These are phyloP conservation scores for Termitomyces sp. DNA, from an alignment of 768 basidiomycete genomes.

Conservation along the genomic window DNA sequence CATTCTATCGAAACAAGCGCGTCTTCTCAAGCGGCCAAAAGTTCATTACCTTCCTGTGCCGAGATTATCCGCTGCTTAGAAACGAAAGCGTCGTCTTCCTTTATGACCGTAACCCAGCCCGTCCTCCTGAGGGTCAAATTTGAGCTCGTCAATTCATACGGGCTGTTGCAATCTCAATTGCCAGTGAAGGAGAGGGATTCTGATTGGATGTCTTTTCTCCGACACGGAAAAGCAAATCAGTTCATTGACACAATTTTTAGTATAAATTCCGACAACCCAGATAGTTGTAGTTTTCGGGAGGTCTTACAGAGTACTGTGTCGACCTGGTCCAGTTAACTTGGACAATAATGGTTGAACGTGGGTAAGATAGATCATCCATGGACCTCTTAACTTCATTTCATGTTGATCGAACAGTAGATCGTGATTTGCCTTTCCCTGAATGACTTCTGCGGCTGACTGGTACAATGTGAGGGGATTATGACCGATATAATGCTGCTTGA, in stretches of 20 bases:
- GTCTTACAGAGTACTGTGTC: constrained; percentile 5
- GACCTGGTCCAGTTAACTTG: neutral
- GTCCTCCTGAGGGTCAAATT: constrained; percentile 28
- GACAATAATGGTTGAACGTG: too few species aligned
- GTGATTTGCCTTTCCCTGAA: too few species aligned
- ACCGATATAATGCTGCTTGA: constrained; percentile 44
- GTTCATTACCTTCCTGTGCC: constrained; percentile 10
- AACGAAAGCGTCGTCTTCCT: constrained; percentile 3
- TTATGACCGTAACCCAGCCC: constrained; percentile 1
- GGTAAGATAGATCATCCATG: neutral
- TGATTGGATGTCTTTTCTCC: constrained; percentile 26
- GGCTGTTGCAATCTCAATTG: constrained; percentile 24
- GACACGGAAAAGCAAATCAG: constrained; percentile 17
- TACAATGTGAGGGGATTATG: constrained; percentile 42
- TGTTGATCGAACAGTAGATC: neutral
- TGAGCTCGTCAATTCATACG: constrained; percentile 31
- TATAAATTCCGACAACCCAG: neutral
- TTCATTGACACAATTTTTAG: constrained; percentile 23
- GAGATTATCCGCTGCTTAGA: constrained; percentile 17
- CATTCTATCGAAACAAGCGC: neutral
- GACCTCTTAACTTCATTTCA: neutral
- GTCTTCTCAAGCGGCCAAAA: constrained; percentile 9
- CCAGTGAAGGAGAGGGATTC: constrained; percentile 22
- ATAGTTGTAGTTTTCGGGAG: constrained; percentile 3
- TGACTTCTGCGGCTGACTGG: constrained; percentile 18